These are phyloP conservation scores for Corchorus olitorius DNA, from an alignment of 345 rosid species.

Conservation along the genomic window DNA sequence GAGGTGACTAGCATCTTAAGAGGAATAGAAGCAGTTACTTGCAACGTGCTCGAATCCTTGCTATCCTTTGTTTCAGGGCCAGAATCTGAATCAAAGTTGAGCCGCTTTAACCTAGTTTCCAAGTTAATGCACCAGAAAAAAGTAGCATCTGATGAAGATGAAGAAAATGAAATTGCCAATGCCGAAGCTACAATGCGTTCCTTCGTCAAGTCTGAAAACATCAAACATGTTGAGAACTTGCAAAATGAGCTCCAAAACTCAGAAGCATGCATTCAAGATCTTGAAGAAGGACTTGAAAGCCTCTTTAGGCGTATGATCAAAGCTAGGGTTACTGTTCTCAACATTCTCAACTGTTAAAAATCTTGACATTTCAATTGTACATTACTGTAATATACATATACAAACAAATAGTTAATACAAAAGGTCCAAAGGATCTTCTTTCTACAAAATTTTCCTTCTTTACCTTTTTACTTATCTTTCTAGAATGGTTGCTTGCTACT, in stretches of 20 bases:
- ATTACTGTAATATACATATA: background rate
- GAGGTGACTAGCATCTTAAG: slow-evolving; percentile 19
- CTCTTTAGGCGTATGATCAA: slow-evolving; percentile 36
- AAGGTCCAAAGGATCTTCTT: too few relatives aligned
- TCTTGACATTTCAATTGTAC: background rate
- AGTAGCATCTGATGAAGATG: slow-evolving; percentile 28
- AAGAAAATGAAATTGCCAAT: too few relatives aligned
- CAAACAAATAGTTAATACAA: too few relatives aligned
- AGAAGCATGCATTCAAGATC: slow-evolving; percentile 34
- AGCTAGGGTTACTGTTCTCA: slow-evolving; percentile 35
- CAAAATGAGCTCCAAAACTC: slow-evolving; percentile 28
- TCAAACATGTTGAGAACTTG: slow-evolving; percentile 2
- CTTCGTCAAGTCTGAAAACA: slow-evolving; percentile 15
- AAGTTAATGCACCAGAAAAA: slow-evolving; percentile 35
- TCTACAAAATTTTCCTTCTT: too few relatives aligned
- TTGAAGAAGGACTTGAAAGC: slow-evolving; percentile 36
- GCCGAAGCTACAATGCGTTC: too few relatives aligned
- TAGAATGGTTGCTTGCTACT: too few relatives aligned
- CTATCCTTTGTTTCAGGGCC: slow-evolving; percentile 38
- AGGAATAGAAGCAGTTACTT: slow-evolving; percentile 32
- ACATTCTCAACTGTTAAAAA: background rate
- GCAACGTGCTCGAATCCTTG: slow-evolving; percentile 35
- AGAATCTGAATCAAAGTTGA: slow-evolving; percentile 23
- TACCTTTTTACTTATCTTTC: too few relatives aligned
- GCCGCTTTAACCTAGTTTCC: slow-evolving; percentile 35